These are phyloP conservation scores for Trametes coccinea DNA, from an alignment of 768 basidiomycete species.

Conservation along the genomic window DNA sequence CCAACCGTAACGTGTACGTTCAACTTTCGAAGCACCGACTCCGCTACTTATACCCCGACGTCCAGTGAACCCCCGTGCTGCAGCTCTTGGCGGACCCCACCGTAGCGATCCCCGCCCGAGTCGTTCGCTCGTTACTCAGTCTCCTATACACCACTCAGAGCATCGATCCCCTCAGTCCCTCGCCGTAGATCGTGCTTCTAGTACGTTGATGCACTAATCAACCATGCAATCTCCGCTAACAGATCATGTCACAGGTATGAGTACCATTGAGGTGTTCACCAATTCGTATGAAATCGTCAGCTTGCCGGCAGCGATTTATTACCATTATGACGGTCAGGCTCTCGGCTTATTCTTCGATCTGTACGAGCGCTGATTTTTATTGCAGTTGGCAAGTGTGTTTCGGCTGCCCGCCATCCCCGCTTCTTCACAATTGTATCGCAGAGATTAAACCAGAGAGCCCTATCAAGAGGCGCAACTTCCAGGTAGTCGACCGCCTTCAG, in stretches of 20 bases:
- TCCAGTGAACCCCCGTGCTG: not conserved
- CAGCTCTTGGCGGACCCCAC: not conserved
- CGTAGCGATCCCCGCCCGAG: not conserved
- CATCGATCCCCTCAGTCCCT: too few species aligned
- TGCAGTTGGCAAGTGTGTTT: constrained; percentile 11
- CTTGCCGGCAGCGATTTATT: constrained; percentile 24
- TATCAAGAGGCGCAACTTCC: constrained; percentile 7
- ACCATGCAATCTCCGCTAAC: not conserved
- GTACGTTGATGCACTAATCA: not conserved
- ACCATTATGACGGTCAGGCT: constrained; percentile 26
- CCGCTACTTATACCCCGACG: not conserved
- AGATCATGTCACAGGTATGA: not conserved
- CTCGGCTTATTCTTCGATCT: not conserved
- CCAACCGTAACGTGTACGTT: not conserved
- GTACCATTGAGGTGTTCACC: constrained; percentile 30
- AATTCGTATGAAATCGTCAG: constrained; percentile 36
- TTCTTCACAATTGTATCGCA: not conserved
- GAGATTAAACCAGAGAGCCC: constrained; percentile 1
- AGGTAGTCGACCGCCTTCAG: constrained; percentile 19
- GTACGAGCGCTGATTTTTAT: not conserved
- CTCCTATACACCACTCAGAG: not conserved
- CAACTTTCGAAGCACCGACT: constrained; percentile 1
- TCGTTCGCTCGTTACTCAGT: not conserved
- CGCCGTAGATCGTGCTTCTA: not conserved
- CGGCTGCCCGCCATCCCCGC: not conserved